Evolutionary conservation across 1,284 basidiomycete genomes (phyloP).

Genomic region (Microstroma glucosiphilum): DNA sequence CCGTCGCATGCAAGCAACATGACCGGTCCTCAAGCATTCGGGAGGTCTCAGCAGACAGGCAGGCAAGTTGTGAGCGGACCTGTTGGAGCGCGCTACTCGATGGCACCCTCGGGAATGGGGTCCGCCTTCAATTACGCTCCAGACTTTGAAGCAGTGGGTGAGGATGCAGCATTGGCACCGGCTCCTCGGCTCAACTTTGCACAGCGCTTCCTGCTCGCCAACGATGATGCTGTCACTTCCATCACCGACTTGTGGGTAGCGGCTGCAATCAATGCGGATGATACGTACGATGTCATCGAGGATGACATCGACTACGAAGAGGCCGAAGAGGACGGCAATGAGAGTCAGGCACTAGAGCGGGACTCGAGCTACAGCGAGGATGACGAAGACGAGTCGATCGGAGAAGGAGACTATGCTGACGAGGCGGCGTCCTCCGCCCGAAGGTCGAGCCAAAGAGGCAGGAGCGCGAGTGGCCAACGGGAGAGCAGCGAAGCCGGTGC

Average conservation of each 20-base stretch:
- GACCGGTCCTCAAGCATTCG: background rate
- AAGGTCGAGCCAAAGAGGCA: slow-evolving; percentile 3
- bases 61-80: background rate
- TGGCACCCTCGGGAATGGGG: slow-evolving; percentile 1
- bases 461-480: background rate
- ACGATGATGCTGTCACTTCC: slow-evolving; percentile 79
- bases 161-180: background rate
- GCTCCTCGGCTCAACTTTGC: slow-evolving; percentile 58
- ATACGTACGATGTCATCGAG: slow-evolving; percentile 49
- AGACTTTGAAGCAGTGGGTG: slow-evolving; percentile 40
- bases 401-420: background rate
- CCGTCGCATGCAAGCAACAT: background rate
- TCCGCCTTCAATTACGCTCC: slow-evolving; percentile 30
- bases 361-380: background rate
- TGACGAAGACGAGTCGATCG: slow-evolving; percentile 16
- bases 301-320: slow-evolving; percentile 53
- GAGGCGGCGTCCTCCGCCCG: background rate
- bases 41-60: background rate
- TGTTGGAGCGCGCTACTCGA: background rate
- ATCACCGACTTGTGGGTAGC: slow-evolving; percentile 90
- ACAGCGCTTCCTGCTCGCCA: slow-evolving; percentile 62
- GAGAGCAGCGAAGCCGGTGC: no score
- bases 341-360: slow-evolving; percentile 4
- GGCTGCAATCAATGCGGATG: slow-evolving; percentile 81
- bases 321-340: slow-evolving; percentile 14